Conservation (phyloP, 345 rosid genomes). For the Hibiscus mutabilis region DNA sequence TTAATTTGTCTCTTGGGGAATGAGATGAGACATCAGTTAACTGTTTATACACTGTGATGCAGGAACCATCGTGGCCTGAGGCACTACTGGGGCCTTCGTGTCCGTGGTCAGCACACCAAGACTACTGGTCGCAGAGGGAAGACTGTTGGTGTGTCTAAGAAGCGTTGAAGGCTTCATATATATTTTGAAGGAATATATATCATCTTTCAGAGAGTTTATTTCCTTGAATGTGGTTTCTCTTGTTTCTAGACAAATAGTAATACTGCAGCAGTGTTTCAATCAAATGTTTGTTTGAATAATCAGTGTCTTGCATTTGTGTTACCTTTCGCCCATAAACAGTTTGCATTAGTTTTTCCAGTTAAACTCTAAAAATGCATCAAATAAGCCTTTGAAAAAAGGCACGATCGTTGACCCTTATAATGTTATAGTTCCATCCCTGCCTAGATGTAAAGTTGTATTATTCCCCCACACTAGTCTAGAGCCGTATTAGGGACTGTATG, state of each 20-base stretch:
- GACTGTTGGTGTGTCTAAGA: conserved; percentile 73
- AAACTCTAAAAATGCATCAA: not conserved
- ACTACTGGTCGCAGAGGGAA: conserved; percentile 86
- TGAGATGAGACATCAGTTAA: not conserved
- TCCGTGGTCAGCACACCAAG: conserved; percentile 97
- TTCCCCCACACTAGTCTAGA: no score
- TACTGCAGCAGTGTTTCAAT: no score
- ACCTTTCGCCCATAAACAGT: no score
- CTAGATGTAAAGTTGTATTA: not conserved
- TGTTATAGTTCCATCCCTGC: not conserved
- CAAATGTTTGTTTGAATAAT: no score
- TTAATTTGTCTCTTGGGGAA: not conserved
- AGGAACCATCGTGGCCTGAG: conserved; percentile 95
- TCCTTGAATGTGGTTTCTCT: no score
- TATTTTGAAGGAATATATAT: not conserved
- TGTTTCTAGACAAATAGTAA: no score
- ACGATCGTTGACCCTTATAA: no score
- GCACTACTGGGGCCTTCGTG: conserved; percentile 98
- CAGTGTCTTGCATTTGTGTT: no score
- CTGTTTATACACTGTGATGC: not conserved
- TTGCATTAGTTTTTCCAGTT: not conserved
- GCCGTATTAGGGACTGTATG: not conserved
- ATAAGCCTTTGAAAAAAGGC: no score
- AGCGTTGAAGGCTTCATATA: conserved; percentile 29
- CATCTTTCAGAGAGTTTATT: no score